Base-by-base conservation (phyloP, 176 grass and related monocot species). In the Hordeum marinum region DNA sequence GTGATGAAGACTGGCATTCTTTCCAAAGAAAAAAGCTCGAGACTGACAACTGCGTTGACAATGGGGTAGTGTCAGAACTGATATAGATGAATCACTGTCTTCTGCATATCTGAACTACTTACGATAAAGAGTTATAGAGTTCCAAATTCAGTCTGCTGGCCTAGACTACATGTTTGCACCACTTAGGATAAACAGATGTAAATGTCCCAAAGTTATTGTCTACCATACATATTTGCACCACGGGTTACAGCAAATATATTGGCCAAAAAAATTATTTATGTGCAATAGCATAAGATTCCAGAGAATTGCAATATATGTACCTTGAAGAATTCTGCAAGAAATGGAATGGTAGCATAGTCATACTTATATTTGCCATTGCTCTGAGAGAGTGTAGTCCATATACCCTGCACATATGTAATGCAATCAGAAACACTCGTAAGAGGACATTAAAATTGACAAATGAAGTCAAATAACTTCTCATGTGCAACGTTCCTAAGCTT, bases 251-350 rank as follows among this genome's bases (percentile, higher is more conserved):
- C 32, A 36, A 24, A 65, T 62, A 62, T 82, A 45, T 52, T 7
- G n/a, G 41, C 54, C 17, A 60, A 52, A 60, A 21, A 82, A 34
- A 34, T 32, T 37, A 32, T 17, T 39, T 60, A 39, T 10, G 14
- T 9, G 10, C 11, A 17, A 40, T 64, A 85, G 67, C 50, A 77
- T 66, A 83, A 32, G 37, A 32, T 69, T 79, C 23, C n/a, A 78
- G 65, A 41, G 37, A 80, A 75, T 54, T 61, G 6, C 12, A 74
- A 54, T 76, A 32, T 15, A 23, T 15, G 45, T 74, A 98, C 96
- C 93, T 98, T 98, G 71, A 96, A 91, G 46, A 96, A 60, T 89
- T 98, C 96, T 72, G 87, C 96, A 18, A 98, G 88, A 90, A 98
- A 95, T 31, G 96, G 96, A 80, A 98, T 91, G 4, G 93, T 98